Evolutionary conservation across 768 basidiomycete genomes (phyloP).

Genomic region (Suillus sp.): DNA sequence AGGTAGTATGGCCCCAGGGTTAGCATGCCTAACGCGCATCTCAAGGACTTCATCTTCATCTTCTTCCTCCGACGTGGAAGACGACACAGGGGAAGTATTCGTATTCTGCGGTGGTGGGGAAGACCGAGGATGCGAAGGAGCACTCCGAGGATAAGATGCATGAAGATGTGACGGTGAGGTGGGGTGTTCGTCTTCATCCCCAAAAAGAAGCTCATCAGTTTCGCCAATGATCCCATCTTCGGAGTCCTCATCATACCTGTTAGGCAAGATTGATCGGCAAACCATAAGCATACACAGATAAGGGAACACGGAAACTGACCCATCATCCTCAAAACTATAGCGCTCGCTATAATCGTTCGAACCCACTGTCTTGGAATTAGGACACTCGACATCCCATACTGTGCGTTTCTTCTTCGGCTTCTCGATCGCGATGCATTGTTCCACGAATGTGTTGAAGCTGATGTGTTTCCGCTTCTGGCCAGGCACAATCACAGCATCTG

Average conservation of each 20-base stretch:
- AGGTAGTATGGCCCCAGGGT: conserved; percentile 27
- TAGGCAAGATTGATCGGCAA: conserved; percentile 9
- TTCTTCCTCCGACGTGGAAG: conserved; percentile 43
- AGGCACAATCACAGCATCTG: conserved; percentile 16
- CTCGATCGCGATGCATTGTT: conserved; percentile 92
- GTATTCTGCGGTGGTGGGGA: conserved; percentile 23
- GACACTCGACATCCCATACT: conserved; percentile 32
- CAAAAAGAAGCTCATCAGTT: conserved; percentile 40
- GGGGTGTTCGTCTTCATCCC: conserved; percentile 28
- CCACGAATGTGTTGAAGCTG: conserved; percentile 96
- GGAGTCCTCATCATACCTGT: conserved; percentile 70
- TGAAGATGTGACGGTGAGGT: conserved; percentile 10
- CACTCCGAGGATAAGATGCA: conserved; percentile 22
- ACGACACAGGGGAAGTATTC: conserved; percentile 30
- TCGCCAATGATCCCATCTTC: conserved; percentile 58
- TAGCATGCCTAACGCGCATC: conserved; percentile 49
- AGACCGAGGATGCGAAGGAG: conserved; percentile 19
- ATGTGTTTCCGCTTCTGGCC: conserved; percentile 81
- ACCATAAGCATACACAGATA: conserved; percentile 3
- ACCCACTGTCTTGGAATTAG: conserved; percentile 12
- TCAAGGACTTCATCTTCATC: conserved; percentile 63
- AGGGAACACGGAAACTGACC: conserved; percentile 45
- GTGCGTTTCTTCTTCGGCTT: conserved; percentile 51
- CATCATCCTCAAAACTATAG: conserved; percentile 54
- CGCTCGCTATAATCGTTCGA: conserved; percentile 29